Evolutionary conservation across 805 yeast species (phyloP), one percentile per base, ranked within the genome.

Genomic region (Teunomyces barrocoloradensis): DNA sequence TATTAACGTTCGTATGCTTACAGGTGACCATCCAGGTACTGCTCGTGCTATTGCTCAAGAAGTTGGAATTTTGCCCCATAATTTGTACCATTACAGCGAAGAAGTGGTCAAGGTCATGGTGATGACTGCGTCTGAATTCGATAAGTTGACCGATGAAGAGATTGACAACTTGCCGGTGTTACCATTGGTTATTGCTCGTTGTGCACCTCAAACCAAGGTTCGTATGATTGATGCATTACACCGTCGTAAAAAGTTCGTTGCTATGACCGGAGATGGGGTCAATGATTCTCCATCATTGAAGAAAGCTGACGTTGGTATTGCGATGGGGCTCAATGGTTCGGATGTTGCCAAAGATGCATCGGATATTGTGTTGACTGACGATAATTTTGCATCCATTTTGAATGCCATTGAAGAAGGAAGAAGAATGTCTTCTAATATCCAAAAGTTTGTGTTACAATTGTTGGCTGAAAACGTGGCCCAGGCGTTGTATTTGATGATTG

Each of bases 271-370:
- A 44, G 92, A 86, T 63, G 92, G 92, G 53, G 91, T 86, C 39
- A 86, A 86, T 62, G 92, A 86, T 61, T 84, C 90, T 2, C 92
- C 92, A 21, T 79, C 87, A 30, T 71, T 86, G 65, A 85, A 85
- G 62, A 81, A 74, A 53, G 85, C 92, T 3, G 90, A 86, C 64
- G 88, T 86, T 47, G 92, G 92, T 54, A 85, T 86, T 63, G 89
- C 92, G 9, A 86, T 86, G 92, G 92, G 92, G 41, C 55, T 67
- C 29, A 79, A 84, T 51, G 92, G 92, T 4, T 82, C 88, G 10
- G 92, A 86, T 69, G 92, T 86, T 35, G 92, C 92, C n/a, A 86
- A 86, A 63, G 89, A 85, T 62, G 89, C 90, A 5, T 76, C 87
- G 39, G 92, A 86, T 63, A 84, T 86, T 63, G 87, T 86, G 13